Conservation (phyloP, 1,284 basidiomycete genomes). For the Malassezia psittaci region DNA sequence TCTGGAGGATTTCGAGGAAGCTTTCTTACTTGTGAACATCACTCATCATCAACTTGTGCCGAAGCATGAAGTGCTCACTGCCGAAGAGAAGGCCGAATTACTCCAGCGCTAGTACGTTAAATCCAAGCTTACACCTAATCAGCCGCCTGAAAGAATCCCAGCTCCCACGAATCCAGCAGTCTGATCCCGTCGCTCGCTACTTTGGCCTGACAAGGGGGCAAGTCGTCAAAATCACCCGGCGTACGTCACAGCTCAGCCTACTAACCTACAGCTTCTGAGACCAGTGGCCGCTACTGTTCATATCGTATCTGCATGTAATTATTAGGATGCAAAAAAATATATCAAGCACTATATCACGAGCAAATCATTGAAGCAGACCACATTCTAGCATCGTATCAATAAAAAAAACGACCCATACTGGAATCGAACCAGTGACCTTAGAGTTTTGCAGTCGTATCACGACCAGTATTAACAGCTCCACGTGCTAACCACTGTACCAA, state of each 20-base stretch:
- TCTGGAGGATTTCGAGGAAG: slow-evolving; percentile 92
- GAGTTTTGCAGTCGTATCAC: slow-evolving; percentile 18
- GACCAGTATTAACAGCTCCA: slow-evolving; percentile 21
- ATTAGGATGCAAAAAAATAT: not conserved
- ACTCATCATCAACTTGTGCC: slow-evolving; percentile 86
- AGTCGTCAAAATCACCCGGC: slow-evolving; percentile 92
- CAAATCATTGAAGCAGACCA: not conserved
- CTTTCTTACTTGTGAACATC: slow-evolving; percentile 93
- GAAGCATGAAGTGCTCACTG: slow-evolving; percentile 74
- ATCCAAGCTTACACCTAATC: not conserved
- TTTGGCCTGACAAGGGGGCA: slow-evolving; percentile 90
- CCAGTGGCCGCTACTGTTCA: slow-evolving; percentile 84
- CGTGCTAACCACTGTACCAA: slow-evolving; percentile 24
- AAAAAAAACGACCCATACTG: slow-evolving; percentile 19
- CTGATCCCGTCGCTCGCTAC: slow-evolving; percentile 92
- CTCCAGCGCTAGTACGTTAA: slow-evolving; percentile 79
- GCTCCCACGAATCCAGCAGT: slow-evolving; percentile 86
- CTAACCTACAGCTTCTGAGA: slow-evolving; percentile 65
- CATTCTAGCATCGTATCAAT: not conserved
- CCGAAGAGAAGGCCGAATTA: slow-evolving; percentile 75
- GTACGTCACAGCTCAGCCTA: slow-evolving; percentile 14
- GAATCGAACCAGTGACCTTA: slow-evolving; percentile 23
- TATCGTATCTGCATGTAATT: slow-evolving; percentile 62
- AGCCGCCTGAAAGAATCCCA: slow-evolving; percentile 97
- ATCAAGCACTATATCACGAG: not conserved